phyloP scores from a whole-genome alignment of 2,329 filamentous ascomycete genomes.

The Talaromyces atroroseus region DNA sequence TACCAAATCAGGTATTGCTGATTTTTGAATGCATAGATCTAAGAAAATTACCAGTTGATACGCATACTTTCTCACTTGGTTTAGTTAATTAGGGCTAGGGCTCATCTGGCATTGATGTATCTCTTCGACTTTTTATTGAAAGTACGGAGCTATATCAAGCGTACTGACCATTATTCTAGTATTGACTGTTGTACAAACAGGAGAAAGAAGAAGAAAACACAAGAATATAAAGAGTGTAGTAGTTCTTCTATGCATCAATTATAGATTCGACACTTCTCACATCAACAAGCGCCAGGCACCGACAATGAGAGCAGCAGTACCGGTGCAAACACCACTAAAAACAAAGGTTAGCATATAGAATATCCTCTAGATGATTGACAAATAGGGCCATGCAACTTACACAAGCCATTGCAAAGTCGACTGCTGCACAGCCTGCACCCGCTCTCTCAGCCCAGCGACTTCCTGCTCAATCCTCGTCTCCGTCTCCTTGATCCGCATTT shows the following conservation, averaged over 20 bases:
- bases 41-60: too few species aligned
- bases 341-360: not conserved
- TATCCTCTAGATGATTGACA: not conserved
- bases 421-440: conserved; percentile 96
- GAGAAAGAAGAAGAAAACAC: not conserved
- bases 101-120: too few species aligned
- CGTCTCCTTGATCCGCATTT: conserved; percentile 97
- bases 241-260: not conserved
- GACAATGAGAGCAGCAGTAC: conserved; percentile 55
- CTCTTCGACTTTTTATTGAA: not conserved
- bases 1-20: too few species aligned
- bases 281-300: conserved; percentile 58
- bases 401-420: conserved; percentile 97
- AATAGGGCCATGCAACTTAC: conserved; percentile 55
- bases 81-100: too few species aligned
- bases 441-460: conserved; percentile 81
- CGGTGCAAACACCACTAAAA: conserved; percentile 52
- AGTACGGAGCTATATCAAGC: too few species aligned
- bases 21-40: too few species aligned
- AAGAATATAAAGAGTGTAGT: not conserved
- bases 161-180: not conserved
- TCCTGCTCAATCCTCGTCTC: conserved; percentile 98
- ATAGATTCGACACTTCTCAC: conserved; percentile 25
- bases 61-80: too few species aligned
- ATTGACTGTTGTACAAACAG: not conserved